A percentile compares a stretch with the other conserved stretches of the same genome.
Evolutionary conservation across 1,284 basidiomycete species (phyloP).

Genomic region (Ceratobasidium sp.): DNA sequence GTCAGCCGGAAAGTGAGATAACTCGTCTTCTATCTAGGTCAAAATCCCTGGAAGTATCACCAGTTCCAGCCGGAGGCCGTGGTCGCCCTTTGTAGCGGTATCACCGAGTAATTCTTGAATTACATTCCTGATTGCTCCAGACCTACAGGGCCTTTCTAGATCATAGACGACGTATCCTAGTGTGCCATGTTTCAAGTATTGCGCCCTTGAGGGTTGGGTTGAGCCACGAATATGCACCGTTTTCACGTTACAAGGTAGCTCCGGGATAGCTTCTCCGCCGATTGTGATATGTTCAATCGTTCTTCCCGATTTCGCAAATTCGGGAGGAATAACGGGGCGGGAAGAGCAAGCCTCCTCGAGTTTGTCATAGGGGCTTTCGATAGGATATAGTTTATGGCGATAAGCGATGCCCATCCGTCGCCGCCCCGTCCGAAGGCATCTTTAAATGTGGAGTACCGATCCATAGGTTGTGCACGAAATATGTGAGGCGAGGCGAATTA

Average conservation of each 20-base stretch:
- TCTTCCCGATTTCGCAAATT: not conserved
- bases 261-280: not conserved
- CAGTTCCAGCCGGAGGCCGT: slow-evolving; percentile 2
- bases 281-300: slow-evolving; percentile 6
- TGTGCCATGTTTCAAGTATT: not conserved
- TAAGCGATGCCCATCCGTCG: slow-evolving; percentile 4
- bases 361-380: not conserved
- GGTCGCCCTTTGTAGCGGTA: not conserved
- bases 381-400: not conserved
- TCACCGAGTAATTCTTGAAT: not conserved
- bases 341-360: slow-evolving; percentile 18
- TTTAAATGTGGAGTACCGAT: slow-evolving; percentile 18
- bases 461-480: slow-evolving; percentile 28
- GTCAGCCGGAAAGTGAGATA: not conserved
- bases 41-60: not conserved
- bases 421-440: slow-evolving; percentile 1
- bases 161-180: slow-evolving; percentile 15
- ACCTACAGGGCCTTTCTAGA: slow-evolving; percentile 7
- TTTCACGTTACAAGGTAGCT: not conserved
- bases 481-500: slow-evolving; percentile 1
- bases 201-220: not conserved
- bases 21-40: slow-evolving; percentile 11
- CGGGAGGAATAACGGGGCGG: slow-evolving; percentile 1
- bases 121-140: slow-evolving; percentile 6
- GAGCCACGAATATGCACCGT: slow-evolving; percentile 13